Evolutionary conservation across 164 flowering plant species (phyloP).

Genomic region (Tetracentron sinense): DNA sequence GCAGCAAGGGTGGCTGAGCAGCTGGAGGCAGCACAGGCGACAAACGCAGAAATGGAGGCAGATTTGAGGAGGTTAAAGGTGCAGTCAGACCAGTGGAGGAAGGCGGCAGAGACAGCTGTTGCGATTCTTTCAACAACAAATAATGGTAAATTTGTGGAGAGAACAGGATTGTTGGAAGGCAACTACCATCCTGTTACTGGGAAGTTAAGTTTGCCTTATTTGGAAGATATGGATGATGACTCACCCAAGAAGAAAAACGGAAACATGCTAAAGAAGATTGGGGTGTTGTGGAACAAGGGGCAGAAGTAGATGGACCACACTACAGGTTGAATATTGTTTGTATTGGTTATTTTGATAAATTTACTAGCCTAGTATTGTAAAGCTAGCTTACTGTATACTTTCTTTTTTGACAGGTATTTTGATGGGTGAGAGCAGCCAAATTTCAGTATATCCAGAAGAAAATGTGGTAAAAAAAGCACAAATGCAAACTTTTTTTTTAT

Average conservation of each 20-base stretch:
- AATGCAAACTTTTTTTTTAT: too few relatives aligned
- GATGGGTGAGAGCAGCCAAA: too few relatives aligned
- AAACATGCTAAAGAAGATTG: slow-evolving; percentile 80
- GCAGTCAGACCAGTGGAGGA: slow-evolving; percentile 96
- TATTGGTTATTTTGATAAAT: not conserved
- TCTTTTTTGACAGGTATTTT: not conserved
- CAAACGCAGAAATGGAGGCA: slow-evolving; percentile 69
- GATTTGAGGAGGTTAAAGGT: slow-evolving; percentile 83
- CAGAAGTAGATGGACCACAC: slow-evolving; percentile 34
- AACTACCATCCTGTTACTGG: slow-evolving; percentile 35
- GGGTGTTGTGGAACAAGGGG: slow-evolving; percentile 84
- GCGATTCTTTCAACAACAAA: slow-evolving; percentile 66
- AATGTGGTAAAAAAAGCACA: too few relatives aligned
- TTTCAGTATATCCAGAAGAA: too few relatives aligned
- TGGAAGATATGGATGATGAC: slow-evolving; percentile 71
- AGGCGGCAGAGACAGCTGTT: slow-evolving; percentile 97
- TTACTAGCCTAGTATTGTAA: too few relatives aligned
- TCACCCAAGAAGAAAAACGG: slow-evolving; percentile 78
- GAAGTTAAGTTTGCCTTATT: slow-evolving; percentile 46
- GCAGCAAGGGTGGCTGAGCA: slow-evolving; percentile 60
- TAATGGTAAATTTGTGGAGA: slow-evolving; percentile 58
- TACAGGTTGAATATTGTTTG: slow-evolving; percentile 7
- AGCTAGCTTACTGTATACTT: slow-evolving; percentile 1
- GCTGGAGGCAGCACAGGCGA: slow-evolving; percentile 69
- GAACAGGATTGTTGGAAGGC: slow-evolving; percentile 65